Evolutionary conservation across 2,329 filamentous ascomycete genomes (phyloP).

Genomic region (Arthrobotrys conoides): DNA sequence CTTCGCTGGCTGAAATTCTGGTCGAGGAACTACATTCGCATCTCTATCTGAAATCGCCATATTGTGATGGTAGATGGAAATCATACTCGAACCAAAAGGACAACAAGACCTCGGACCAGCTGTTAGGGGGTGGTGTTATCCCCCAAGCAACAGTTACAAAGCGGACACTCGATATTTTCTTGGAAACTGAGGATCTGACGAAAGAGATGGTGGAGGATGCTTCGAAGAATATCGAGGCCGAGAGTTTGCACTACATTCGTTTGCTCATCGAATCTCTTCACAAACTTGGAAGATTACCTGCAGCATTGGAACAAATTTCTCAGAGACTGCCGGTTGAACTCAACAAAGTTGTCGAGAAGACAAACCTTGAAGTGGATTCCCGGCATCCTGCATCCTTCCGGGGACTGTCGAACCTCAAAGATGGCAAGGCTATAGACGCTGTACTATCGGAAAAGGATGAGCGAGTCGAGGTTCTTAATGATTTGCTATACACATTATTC

Average conservation of each 20-base stretch:
- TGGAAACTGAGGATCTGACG: conserved; percentile 75
- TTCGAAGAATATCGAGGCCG: conserved; percentile 89
- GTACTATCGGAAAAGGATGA: conserved; percentile 80
- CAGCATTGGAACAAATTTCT: conserved; percentile 89
- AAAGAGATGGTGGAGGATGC: conserved; percentile 83
- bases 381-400: conserved; percentile 83
- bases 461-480: conserved; percentile 86
- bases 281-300: conserved; percentile 86
- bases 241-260: conserved; percentile 93
- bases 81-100: conserved; percentile 70
- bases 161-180: conserved; percentile 73
- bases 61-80: conserved; percentile 97
- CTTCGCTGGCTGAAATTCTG: conserved; percentile 89
- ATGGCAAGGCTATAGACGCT: conserved; percentile 72
- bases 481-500: conserved; percentile 91
- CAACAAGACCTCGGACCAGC: conserved; percentile 53
- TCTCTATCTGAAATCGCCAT: conserved; percentile 96
- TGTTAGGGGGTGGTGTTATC: conserved; percentile 46
- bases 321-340: conserved; percentile 93
- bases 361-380: conserved; percentile 92
- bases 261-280: conserved; percentile 90
- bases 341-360: conserved; percentile 93
- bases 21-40: conserved; percentile 98
- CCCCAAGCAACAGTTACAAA: conserved; percentile 51
- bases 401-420: conserved; percentile 66